Evolutionary conservation across 2,329 filamentous ascomycete genomes (phyloP).

Genomic region (Botryotinia convoluta): DNA sequence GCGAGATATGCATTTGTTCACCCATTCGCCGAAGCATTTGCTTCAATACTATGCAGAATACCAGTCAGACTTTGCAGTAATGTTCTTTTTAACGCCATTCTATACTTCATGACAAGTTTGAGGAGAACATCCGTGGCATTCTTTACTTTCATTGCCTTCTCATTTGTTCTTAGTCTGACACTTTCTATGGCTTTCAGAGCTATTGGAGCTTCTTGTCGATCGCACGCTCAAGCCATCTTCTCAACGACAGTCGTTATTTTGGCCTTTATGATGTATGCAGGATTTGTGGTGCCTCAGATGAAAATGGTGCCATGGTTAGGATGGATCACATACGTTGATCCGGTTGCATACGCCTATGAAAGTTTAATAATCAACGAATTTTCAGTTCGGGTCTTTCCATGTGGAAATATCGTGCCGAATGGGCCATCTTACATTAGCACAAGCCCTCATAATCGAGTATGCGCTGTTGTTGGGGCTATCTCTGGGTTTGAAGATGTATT

Average conservation of each 20-base stretch:
- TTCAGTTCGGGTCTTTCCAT: slow-evolving; percentile 29
- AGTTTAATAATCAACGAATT: slow-evolving; percentile 84
- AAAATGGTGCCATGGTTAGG: slow-evolving; percentile 76
- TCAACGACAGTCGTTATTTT: slow-evolving; percentile 52
- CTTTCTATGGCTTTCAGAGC: slow-evolving; percentile 86
- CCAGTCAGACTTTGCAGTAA: slow-evolving; percentile 66
- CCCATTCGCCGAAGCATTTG: slow-evolving; percentile 83
- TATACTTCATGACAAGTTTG: slow-evolving; percentile 88
- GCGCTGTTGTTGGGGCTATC: slow-evolving; percentile 57
- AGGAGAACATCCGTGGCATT: slow-evolving; percentile 71
- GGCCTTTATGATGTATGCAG: slow-evolving; percentile 37
- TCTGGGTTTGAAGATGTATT: slow-evolving; percentile 51
- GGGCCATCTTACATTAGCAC: slow-evolving; percentile 23
- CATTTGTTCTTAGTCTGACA: slow-evolving; percentile 40
- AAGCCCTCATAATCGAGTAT: slow-evolving; percentile 42
- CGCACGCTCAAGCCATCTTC: slow-evolving; percentile 62
- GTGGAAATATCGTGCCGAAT: slow-evolving; percentile 29
- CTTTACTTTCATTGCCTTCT: slow-evolving; percentile 66
- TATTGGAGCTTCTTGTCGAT: slow-evolving; percentile 71
- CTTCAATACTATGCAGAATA: slow-evolving; percentile 82
- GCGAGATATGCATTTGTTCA: slow-evolving; percentile 84
- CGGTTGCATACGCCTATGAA: slow-evolving; percentile 75
- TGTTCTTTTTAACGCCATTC: slow-evolving; percentile 71
- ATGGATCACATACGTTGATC: slow-evolving; percentile 68
- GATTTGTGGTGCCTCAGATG: slow-evolving; percentile 44